These are phyloP conservation scores for Aspergillus fumigatiaffinis DNA, from an alignment of 2,329 filamentous ascomycete species.

Conservation along the genomic window DNA sequence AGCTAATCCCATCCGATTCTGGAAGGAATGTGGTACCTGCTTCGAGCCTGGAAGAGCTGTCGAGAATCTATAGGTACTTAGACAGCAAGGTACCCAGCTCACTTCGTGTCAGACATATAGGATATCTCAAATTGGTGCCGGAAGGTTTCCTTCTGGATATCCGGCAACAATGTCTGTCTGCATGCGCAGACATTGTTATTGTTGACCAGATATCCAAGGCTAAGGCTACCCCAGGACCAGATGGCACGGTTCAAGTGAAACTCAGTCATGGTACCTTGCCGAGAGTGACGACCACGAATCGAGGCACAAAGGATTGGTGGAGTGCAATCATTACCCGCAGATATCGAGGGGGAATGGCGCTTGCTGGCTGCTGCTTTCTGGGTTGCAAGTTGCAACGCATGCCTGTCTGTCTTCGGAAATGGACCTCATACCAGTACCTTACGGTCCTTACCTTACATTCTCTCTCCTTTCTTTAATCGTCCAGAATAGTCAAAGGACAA, in stretches of 20 bases:
- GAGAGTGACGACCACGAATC: constrained; percentile 12
- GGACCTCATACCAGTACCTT: background rate
- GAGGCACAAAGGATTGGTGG: constrained; percentile 7
- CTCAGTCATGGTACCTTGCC: constrained; percentile 3
- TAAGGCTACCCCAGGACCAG: background rate
- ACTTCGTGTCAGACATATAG: background rate
- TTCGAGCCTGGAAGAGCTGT: background rate
- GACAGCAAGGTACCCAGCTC: background rate
- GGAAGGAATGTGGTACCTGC: too few species aligned
- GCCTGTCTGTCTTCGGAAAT: background rate
- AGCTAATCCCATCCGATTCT: background rate
- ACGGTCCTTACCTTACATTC: background rate
- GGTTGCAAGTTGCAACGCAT: background rate
- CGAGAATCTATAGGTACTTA: too few species aligned
- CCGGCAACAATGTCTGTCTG: background rate
- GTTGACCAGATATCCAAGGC: background rate
- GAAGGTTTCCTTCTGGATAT: background rate
- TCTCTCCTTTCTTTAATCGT: background rate
- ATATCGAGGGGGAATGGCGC: constrained; percentile 12
- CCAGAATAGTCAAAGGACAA: background rate
- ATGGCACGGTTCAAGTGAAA: constrained; percentile 19
- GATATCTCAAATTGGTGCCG: background rate
- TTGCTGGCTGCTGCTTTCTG: background rate
- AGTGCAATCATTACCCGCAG: constrained; percentile 19
- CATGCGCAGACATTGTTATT: background rate